Conservation (phyloP, 1,284 basidiomycete genomes). For the Tylopilus sp. region DNA sequence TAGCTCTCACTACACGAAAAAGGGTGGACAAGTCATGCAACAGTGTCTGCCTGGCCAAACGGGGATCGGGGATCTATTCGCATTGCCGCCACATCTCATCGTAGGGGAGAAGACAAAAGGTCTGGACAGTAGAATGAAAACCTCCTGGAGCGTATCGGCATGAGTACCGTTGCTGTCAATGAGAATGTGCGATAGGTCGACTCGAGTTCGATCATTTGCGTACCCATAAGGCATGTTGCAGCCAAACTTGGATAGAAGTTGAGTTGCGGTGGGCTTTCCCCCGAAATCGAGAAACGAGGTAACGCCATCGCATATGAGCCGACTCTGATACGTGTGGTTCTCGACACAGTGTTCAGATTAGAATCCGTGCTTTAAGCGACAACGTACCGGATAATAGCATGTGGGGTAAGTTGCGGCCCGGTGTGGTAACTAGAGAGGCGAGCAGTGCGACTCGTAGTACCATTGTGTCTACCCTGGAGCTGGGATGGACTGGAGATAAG, state of each 20-base stretch:
- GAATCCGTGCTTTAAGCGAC: neutral
- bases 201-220: neutral
- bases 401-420: neutral
- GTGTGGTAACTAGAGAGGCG: neutral
- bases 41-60: neutral
- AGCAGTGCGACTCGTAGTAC: too few species aligned
- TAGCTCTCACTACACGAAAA: neutral
- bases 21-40: neutral
- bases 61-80: neutral
- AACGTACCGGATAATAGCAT: neutral
- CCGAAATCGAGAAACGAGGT: neutral
- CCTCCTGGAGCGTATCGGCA: neutral
- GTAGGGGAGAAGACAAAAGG: neutral
- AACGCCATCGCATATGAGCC: neutral
- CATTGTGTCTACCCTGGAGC: neutral
- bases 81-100: constrained; percentile 3
- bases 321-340: neutral
- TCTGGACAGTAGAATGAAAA: constrained; percentile 7
- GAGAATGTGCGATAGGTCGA: neutral
- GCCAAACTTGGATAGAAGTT: neutral
- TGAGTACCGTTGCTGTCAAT: neutral
- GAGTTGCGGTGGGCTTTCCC: neutral
- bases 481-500: neutral
- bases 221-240: neutral
- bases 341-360: neutral